Conservation (phyloP, 2,329 filamentous ascomycete species). For the Escovopsis sp. region DNA sequence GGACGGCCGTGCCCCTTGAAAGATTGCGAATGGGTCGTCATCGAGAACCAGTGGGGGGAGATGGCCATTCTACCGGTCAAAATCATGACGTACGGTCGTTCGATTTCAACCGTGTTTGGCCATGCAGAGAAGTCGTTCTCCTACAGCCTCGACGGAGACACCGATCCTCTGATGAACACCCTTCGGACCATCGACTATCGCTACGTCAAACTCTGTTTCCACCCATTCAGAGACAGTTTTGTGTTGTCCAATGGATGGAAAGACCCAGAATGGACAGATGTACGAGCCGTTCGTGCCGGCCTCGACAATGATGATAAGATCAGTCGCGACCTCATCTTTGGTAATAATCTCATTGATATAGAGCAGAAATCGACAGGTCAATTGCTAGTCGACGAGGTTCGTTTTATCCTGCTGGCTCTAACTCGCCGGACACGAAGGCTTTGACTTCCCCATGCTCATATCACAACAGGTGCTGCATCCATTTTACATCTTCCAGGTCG, state of each 20-base stretch:
- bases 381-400: constrained; percentile 75
- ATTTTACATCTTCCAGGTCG: constrained; percentile 96
- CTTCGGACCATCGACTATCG: constrained; percentile 78
- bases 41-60: constrained; percentile 97
- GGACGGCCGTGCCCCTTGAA: constrained; percentile 55
- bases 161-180: constrained; percentile 59
- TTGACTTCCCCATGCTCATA: neutral
- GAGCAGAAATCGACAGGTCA: constrained; percentile 74
- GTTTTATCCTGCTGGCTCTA: constrained; percentile 1
- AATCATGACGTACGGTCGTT: constrained; percentile 36
- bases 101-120: constrained; percentile 52
- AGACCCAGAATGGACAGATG: constrained; percentile 75
- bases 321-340: constrained; percentile 73
- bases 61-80: constrained; percentile 62
- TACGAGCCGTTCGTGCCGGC: constrained; percentile 59
- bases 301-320: constrained; percentile 82
- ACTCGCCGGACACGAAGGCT: neutral
- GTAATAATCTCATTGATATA: constrained; percentile 81
- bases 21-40: constrained; percentile 78
- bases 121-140: constrained; percentile 44
- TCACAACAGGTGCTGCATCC: constrained; percentile 68
- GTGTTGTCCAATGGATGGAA: constrained; percentile 82
- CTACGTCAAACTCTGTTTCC: constrained; percentile 85
- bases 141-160: constrained; percentile 42
- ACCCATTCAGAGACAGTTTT: constrained; percentile 81